These are phyloP conservation scores for Phytophthora kernoviae DNA, from an alignment of 352 stramenopile genomes.

Conservation along the genomic window DNA sequence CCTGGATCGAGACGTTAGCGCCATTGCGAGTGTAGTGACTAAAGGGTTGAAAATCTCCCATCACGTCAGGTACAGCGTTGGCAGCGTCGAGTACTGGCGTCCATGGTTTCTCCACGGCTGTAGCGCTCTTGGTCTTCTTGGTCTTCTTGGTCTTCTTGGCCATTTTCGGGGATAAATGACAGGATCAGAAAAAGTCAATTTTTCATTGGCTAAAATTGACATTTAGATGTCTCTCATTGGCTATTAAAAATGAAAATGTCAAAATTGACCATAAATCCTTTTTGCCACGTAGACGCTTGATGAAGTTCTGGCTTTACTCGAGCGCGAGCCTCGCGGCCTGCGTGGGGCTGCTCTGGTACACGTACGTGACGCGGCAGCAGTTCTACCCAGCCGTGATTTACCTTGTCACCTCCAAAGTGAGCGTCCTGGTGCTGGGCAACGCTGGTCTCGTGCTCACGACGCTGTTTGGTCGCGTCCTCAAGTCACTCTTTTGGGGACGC, in stretches of 20 bases:
- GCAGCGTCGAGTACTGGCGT: conserved; percentile 43
- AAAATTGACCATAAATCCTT: conserved; percentile 10
- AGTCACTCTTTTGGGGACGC: conserved; percentile 87
- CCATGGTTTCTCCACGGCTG: background rate
- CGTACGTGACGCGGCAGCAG: conserved; percentile 93
- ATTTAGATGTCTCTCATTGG: no score
- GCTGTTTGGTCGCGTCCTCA: conserved; percentile 72
- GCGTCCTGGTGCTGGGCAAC: conserved; percentile 96
- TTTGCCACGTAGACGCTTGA: conserved; percentile 36
- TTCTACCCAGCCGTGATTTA: conserved; percentile 98
- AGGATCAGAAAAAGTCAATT: background rate
- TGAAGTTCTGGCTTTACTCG: conserved; percentile 92
- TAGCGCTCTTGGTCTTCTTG: conserved; percentile 21
- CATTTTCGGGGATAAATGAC: conserved; percentile 13
- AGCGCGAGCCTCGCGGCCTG: conserved; percentile 84
- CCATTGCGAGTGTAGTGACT: conserved; percentile 56
- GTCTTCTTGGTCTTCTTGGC: conserved; percentile 31
- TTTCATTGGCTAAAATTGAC: background rate
- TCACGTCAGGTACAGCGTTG: conserved; percentile 63
- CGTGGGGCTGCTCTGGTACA: conserved; percentile 90
- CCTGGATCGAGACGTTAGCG: conserved; percentile 48
- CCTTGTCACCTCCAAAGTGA: conserved; percentile 96
- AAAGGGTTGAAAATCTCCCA: conserved; percentile 68
- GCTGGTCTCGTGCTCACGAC: conserved; percentile 91
- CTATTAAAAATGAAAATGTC: no score